Conservation (phyloP, 139 green algal species). For the Dunaliella sp. region DNA sequence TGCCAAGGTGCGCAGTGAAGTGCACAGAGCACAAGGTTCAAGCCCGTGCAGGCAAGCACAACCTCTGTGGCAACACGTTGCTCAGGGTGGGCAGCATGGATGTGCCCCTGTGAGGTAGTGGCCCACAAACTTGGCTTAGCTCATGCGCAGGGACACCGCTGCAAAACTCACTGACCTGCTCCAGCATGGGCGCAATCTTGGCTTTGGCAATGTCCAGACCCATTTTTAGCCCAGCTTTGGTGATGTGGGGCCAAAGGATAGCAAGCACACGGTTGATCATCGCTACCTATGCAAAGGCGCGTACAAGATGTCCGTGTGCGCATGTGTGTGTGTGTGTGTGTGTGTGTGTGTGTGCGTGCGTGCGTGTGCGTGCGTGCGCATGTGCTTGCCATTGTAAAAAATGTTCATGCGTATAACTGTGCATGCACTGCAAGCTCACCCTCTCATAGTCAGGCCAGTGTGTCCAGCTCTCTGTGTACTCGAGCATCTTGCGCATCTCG, state of each 20-base stretch:
- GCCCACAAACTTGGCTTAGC: too few species aligned
- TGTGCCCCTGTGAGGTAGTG: too few species aligned
- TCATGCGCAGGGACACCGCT: too few species aligned
- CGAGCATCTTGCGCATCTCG: conserved; percentile 47
- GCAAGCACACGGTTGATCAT: conserved; percentile 57
- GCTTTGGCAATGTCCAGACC: conserved; percentile 16
- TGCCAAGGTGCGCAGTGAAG: too few species aligned
- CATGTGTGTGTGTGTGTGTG: not conserved
- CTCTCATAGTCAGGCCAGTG: conserved; percentile 67
- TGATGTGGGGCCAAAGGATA: conserved; percentile 60
- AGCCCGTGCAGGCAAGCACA: too few species aligned
- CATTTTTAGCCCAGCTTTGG: conserved; percentile 26
- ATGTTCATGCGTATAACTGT: not conserved
- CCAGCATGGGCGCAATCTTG: not conserved
- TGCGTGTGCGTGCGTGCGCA: not conserved
- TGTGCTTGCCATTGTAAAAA: not conserved
- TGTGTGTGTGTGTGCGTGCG: not conserved
- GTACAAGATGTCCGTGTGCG: not conserved
- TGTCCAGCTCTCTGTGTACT: conserved; percentile 60
- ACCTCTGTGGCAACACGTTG: too few species aligned
- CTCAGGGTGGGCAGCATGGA: too few species aligned
- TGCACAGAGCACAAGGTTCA: too few species aligned
- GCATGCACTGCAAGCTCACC: conserved; percentile 20
- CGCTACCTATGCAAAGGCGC: conserved; percentile 30
- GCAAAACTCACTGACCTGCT: too few species aligned